Base-by-base conservation (phyloP, 2,329 filamentous ascomycete genomes). In the Sphaerostilbella broomeana region DNA sequence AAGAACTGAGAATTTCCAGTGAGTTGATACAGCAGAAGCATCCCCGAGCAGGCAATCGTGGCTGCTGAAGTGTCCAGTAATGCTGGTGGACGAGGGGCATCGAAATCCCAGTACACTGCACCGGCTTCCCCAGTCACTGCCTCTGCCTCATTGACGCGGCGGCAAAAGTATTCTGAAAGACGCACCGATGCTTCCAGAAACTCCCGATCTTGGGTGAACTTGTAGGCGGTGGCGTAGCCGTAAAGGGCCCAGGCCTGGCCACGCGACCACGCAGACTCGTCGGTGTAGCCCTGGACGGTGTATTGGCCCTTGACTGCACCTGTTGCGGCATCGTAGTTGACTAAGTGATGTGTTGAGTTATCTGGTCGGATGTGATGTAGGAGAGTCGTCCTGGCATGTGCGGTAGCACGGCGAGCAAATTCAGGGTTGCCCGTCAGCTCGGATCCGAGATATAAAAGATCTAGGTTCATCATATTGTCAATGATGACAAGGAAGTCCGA, bases 391-490 rank as follows among this genome's bases (percentile, higher is more conserved):
- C 35, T 33, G 8, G 44, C 44, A 32, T 46, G 44, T 16, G 32
- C 15, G 13, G 41, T 41, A 3, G 41, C 44, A 12, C 42, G 38
- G 25, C 41, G 35, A 5, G 33, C 37, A 18, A 43, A 33, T 21
- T 44, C 37, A 7, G 22, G 20, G 24, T 42, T 22, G n/a, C 43
- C 38, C 7, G 43, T 46, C 16, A 42, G 21, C 16, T 43, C 43
- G 8, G 43, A 30, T 17, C 36, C 34, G 11, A 35, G 31, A n/a
- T 42, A 48, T 11, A 48, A 26, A 9, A 48, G 35, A 12, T 46
- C 46, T 17, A 48, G 43, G 32, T 48, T 48, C 46, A 48, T 48
- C 46, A 48, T 48, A 13, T 48, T 48, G 34, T 48, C 46, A 15
- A 43, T 43, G 13, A 35, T 44, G 32, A 45, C 42, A 10, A 47